Conservation (phyloP, 305 asterid genomes). For the Rubia peregrina region DNA sequence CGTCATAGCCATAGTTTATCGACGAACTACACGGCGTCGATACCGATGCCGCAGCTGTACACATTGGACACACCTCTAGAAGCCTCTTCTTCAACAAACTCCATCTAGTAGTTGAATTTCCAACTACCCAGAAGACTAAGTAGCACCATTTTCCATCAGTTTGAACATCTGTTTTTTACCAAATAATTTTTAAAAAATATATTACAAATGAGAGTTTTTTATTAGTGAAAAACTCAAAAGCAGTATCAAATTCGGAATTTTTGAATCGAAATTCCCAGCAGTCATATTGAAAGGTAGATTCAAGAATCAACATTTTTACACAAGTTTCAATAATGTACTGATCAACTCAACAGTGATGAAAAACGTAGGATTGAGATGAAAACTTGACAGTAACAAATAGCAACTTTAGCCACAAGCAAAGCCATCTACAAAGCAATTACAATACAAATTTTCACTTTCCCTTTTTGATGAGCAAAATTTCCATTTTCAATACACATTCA, state of each 20-base stretch:
- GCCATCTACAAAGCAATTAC: not conserved
- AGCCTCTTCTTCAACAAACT: slow-evolving; percentile 50
- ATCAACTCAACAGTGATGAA: not conserved
- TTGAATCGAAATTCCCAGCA: not conserved
- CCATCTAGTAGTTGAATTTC: slow-evolving; percentile 43
- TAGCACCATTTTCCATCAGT: slow-evolving; percentile 86
- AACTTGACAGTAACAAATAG: not conserved
- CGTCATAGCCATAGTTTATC: slow-evolving; percentile 27
- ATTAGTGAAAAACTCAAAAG: not conserved
- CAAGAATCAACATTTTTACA: slow-evolving; percentile 7
- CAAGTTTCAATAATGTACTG: not conserved
- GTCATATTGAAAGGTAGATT: not conserved
- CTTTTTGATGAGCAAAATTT: not conserved
- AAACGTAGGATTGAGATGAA: not conserved
- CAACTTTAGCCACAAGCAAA: slow-evolving; percentile 9
- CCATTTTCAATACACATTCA: slow-evolving; percentile 5
- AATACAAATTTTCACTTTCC: not conserved
- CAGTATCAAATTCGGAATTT: not conserved
- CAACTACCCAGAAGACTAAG: slow-evolving; percentile 57
- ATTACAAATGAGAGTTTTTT: not conserved
- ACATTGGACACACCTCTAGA: slow-evolving; percentile 56
- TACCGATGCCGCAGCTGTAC: slow-evolving; percentile 41
- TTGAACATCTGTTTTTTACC: slow-evolving; percentile 41
- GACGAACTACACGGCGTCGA: slow-evolving; percentile 1
- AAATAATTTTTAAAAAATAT: not conserved